Percentiles rank a stretch among this genome's conserved stretches.
These are phyloP conservation scores for Hanseniaspora gamundiae DNA, from an alignment of 1,139 yeast species.

Conservation along the genomic window DNA sequence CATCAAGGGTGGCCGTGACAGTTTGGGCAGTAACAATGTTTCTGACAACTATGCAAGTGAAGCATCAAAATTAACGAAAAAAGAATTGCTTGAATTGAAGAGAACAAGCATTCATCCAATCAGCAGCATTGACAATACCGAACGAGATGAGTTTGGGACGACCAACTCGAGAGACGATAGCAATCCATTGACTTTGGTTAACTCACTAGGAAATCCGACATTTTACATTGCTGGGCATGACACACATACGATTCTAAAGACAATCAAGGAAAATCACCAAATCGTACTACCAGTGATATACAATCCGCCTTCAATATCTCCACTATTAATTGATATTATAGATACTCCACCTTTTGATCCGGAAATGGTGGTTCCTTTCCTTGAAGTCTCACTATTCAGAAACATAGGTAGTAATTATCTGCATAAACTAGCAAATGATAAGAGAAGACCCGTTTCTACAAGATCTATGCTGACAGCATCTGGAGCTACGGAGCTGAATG, in stretches of 20 bases:
- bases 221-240: conserved; percentile 1
- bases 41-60: background rate
- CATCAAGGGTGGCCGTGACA: background rate
- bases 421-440: conserved; percentile 52
- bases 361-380: conserved; percentile 54
- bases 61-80: background rate
- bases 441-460: conserved; percentile 50
- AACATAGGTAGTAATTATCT: conserved; percentile 47
- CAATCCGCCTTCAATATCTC: conserved; percentile 37
- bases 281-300: conserved; percentile 20
- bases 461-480: conserved; percentile 62
- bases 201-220: background rate
- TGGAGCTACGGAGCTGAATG: conserved; percentile 67
- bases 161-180: background rate
- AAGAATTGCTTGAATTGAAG: background rate
- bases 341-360: conserved; percentile 65
- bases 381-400: conserved; percentile 57
- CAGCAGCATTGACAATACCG: background rate
- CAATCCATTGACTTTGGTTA: background rate
- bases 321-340: conserved; percentile 52
- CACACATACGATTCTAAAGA: background rate
- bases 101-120: background rate
- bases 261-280: conserved; percentile 4
- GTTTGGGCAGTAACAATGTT: background rate
- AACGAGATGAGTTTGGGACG: background rate